Evolutionary conservation across 2,329 filamentous ascomycete species (phyloP), one percentile per base, ranked within the genome.

Genomic region (Monosporascus sp.): DNA sequence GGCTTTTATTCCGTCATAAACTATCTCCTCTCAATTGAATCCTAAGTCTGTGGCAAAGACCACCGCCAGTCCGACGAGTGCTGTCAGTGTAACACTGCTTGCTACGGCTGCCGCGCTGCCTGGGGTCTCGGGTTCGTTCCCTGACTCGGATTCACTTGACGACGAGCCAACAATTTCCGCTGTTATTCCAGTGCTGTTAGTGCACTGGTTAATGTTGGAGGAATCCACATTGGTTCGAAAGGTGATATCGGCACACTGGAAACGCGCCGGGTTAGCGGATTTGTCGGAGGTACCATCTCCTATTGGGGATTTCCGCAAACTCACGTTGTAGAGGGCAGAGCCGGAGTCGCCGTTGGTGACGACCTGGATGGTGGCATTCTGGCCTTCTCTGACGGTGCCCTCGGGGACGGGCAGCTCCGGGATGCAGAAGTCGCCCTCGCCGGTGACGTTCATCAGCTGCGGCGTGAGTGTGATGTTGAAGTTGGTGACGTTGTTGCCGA

Each of bases 171-270:
- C 38, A n/a, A 41, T 41, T 41, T 45, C 31, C 3, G 31, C 31
- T 5, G 31, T 14, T 9, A 89, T 72, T 36, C 78, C 80, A 9
- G 77, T 82, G 58, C 75, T 77, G 59, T 82, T 87, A 58, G 70
- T 72, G 77, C 86, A 90, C 53, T 77, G 70, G 41, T 35, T 11
- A 35, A 35, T 11, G 9, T 31, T 1, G 31, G 31, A 31, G 8
- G 27, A 35, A 11, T 14, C 14, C 17, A 78, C 75, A 11, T 73
- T 72, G 50, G 73, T 72, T 35, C 77, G 79, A 72, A 92, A 86
- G 25, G 81, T 85, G 59, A 91, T 81, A 62, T 92, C 88, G 64
- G 87, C 85, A 69, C 88, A 92, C 83, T 87, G 38, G 17, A 41
- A 41, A n/a, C 38, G 2, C 38, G 1, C 4, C 18, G 2, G 7